Base-by-base conservation (phyloP, 1,284 basidiomycete genomes). In the Mycosarcoma maydis region DNA sequence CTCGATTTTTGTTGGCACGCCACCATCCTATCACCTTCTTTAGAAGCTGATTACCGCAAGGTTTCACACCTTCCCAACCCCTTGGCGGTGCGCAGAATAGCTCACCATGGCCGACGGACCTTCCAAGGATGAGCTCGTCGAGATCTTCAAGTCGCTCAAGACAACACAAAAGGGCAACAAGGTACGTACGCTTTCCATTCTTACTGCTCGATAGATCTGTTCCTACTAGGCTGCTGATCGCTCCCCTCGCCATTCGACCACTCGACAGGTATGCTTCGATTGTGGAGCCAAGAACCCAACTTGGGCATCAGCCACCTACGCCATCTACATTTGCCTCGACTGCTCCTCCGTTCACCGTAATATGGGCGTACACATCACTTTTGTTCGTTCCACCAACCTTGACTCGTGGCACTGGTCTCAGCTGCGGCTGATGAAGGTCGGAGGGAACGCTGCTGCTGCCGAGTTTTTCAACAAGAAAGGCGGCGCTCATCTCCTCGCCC, bases 331-430 rank as follows among this genome's bases (percentile, higher is more conserved):
- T 80, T 99, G 95, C 81, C 86, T 98, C 40, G 94, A 98, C 76
- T 98, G 95, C 86, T 98, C 94, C 6, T 92, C 90, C 68, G 86
- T 92, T 14, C 95, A 99, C 83, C 87, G 95, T 56, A 98, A 96
- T 83, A 90, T 98, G 88, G 95, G 95, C 74, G 96, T 98, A 17
- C 95, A 99, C 83, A 94, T 99, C 83, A 92, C 89, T 70, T 99
- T 99, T 81, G 95, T 99, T 40, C 86, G 94, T 72, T 98, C 95
- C 13, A 98, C 94, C 66, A 98, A 95, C 84, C 88, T 98, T 52
- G 95, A 99, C 84, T 89, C 88, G 56, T 99, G 95, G 95, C 90
- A 93, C 71, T 87, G 94, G 73, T 85, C 85, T 55, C 95, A 99
- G 83, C 86, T 99, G 27, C 90, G 95, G 23, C 91, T 89, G 6